These are phyloP conservation scores for Tetrapyrgos nigripes DNA, from an alignment of 1,284 basidiomycete genomes.

Conservation along the genomic window DNA sequence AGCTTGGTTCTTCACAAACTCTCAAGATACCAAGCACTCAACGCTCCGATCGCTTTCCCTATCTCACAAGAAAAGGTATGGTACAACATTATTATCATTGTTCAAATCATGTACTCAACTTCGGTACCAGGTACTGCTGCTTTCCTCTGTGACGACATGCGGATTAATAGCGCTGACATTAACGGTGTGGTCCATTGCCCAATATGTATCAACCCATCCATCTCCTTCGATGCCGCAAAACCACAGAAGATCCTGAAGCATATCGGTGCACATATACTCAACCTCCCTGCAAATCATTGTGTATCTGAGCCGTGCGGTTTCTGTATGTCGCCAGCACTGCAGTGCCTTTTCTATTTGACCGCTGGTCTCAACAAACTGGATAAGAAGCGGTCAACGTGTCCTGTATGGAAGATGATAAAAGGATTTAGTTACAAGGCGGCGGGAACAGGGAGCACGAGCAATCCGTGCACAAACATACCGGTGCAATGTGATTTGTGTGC, in stretches of 20 bases:
- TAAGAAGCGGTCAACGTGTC: constrained; percentile 19
- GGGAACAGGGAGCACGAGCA: constrained; percentile 16
- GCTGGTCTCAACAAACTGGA: constrained; percentile 29
- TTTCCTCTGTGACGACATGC: not conserved
- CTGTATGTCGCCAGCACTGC: constrained; percentile 24
- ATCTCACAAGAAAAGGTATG: constrained; percentile 21
- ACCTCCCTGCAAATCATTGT: constrained; percentile 7
- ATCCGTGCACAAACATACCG: constrained; percentile 38
- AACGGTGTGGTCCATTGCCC: constrained; percentile 14
- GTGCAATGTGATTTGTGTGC: constrained; percentile 31
- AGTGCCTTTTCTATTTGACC: constrained; percentile 25
- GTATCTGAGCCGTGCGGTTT: constrained; percentile 30
- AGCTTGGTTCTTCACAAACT: constrained; percentile 2
- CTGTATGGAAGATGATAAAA: constrained; percentile 8
- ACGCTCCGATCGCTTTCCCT: constrained; percentile 23
- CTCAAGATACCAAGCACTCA: constrained; percentile 23
- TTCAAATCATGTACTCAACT: not conserved
- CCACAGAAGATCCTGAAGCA: constrained; percentile 34
- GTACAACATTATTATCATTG: not conserved
- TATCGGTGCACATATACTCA: constrained; percentile 32
- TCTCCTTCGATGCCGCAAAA: constrained; percentile 29
- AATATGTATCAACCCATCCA: constrained; percentile 16
- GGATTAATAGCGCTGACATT: constrained; percentile 15
- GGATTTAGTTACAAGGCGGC: constrained; percentile 29
- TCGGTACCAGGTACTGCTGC: not conserved